Conservation (phyloP, 176 grass and related monocot genomes). For the Coix lacrymajobi region DNA sequence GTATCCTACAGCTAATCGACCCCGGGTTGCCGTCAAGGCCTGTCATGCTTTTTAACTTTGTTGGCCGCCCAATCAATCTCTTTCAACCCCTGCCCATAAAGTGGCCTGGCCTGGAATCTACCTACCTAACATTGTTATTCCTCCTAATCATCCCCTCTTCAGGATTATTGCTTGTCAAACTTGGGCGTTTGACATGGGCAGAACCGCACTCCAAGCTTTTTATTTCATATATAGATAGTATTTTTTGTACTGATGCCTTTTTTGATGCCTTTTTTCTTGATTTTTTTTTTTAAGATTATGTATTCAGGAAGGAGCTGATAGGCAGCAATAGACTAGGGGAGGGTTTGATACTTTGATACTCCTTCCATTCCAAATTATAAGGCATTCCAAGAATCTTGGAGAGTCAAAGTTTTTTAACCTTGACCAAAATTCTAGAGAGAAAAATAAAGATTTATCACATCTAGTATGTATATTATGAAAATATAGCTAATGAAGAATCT, state of each 20-base stretch:
- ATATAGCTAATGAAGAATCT: too few relatives aligned
- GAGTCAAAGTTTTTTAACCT: too few relatives aligned
- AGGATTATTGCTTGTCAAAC: conserved; percentile 10
- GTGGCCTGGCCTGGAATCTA: conserved; percentile 12
- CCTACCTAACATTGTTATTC: conserved; percentile 19
- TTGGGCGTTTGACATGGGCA: conserved; percentile 1
- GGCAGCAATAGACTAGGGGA: too few relatives aligned
- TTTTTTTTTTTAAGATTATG: not conserved
- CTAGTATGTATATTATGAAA: too few relatives aligned
- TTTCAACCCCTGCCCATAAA: not conserved
- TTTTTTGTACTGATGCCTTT: not conserved
- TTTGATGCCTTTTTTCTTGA: not conserved
- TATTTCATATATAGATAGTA: not conserved
- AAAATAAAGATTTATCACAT: too few relatives aligned
- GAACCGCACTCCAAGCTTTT: not conserved
- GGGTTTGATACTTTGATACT: too few relatives aligned
- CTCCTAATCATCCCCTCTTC: conserved; percentile 14
- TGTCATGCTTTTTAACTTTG: conserved; percentile 13
- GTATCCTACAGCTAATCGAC: not conserved
- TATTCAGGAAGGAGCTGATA: not conserved
- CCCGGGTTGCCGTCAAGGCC: not conserved
- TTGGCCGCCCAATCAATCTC: conserved; percentile 15
- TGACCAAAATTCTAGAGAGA: too few relatives aligned
- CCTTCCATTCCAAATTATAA: too few relatives aligned
- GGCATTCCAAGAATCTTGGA: too few relatives aligned